Evolutionary conservation across 306 rosid species (phyloP), one percentile per base, ranked within the genome.

Genomic region (Cucumis hystrix): DNA sequence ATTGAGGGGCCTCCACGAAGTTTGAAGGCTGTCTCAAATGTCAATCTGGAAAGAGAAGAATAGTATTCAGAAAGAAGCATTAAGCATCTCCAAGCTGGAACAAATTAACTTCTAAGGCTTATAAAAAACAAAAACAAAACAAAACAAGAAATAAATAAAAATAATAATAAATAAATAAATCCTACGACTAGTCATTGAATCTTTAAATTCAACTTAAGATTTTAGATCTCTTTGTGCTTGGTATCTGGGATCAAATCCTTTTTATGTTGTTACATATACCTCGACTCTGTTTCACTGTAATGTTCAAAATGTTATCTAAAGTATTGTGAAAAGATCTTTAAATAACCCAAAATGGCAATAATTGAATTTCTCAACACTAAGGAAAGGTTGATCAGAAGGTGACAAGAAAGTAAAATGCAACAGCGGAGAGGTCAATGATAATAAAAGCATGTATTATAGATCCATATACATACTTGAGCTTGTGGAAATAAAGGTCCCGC

Each of bases 1-100:
- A 95, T 23, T 45, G 99, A 95, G 80, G 97, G 99, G 56, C 99
- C 99, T 76, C 99, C 99, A 64, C 97, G 97, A 78, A 89, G 97
- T 81, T 95, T 92, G 54, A 77, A 79, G 45, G 99, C 96, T 4
- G 97, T 92, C 88, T 95, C 99, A 85, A 95, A 89, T 63, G 97
- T 95, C 85, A 95, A 79, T 80, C 99, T 95, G 89, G 72, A 85
- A 86, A 84, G 61, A 81, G 15, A 65, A 55, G 5, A 41, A 47
- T 15, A 47, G 25, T 71, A 49, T 15, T 71, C 20, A 20, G 33
- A 68, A n/a, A 68, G 33, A 68, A n/a, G 43, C 74, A 68, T 43
- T n/a, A 68, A 39, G 73, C 51, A 40, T 7, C 74, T 20, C 35
- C 74, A 68, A 68, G 37, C 56, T n/a, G 56, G 37, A 68, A 21